Conservation (phyloP, 805 yeast genomes). For the Candida chauliodis region DNA sequence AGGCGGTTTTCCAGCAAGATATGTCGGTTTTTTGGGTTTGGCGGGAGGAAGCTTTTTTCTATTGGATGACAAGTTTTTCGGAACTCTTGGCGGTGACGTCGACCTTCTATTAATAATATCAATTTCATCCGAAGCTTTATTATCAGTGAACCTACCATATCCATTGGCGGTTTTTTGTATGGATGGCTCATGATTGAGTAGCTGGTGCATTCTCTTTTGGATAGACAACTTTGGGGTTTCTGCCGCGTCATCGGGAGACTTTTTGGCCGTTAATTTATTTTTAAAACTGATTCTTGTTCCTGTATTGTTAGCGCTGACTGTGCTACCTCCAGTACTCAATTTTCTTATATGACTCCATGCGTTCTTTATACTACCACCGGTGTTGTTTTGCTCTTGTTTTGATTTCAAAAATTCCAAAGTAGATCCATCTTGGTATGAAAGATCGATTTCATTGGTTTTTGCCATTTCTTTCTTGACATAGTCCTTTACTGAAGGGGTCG, state of each 20-base stretch:
- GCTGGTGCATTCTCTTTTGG: slow-evolving; percentile 52
- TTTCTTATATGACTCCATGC: slow-evolving; percentile 30
- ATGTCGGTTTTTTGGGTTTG: slow-evolving; percentile 62
- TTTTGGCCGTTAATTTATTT: slow-evolving; percentile 21
- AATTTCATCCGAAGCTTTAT: slow-evolving; percentile 30
- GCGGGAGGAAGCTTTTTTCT: slow-evolving; percentile 47
- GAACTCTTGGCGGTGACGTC: slow-evolving; percentile 35
- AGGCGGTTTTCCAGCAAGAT: slow-evolving; percentile 36
- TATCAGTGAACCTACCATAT: slow-evolving; percentile 71
- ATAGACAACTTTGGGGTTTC: slow-evolving; percentile 23
- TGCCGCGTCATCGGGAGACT: neutral
- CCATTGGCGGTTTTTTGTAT: slow-evolving; percentile 68
- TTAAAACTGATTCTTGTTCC: slow-evolving; percentile 27
- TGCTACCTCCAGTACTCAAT: slow-evolving; percentile 37
- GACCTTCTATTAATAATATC: slow-evolving; percentile 25
- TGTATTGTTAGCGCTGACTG: slow-evolving; percentile 16
- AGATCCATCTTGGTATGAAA: slow-evolving; percentile 16
- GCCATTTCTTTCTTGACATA: slow-evolving; percentile 30
- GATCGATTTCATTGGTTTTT: slow-evolving; percentile 17
- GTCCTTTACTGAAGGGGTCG: slow-evolving; percentile 25
- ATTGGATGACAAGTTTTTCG: slow-evolving; percentile 25
- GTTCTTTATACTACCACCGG: slow-evolving; percentile 39
- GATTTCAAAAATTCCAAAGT: slow-evolving; percentile 36
- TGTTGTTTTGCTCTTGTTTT: slow-evolving; percentile 33
- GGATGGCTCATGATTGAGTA: slow-evolving; percentile 42